phyloP scores from a whole-genome alignment of 2,329 filamentous ascomycete genomes.

The Pleochaeta shiraiana region DNA sequence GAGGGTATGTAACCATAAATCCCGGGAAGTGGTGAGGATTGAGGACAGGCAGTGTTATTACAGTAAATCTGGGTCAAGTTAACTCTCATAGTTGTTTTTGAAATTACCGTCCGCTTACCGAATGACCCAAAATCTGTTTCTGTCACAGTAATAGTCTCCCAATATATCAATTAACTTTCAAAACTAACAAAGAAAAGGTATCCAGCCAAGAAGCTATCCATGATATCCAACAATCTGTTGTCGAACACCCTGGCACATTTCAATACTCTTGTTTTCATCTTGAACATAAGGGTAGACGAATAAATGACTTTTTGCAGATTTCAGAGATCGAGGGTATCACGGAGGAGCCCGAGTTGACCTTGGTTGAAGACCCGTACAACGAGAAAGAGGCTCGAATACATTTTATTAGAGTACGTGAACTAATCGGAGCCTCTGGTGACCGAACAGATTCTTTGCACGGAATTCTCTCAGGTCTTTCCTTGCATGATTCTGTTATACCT shows the following conservation, averaged over 20 bases:
- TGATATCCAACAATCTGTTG: constrained; percentile 89
- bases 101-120: constrained; percentile 37
- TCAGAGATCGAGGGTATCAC: constrained; percentile 69
- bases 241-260: constrained; percentile 80
- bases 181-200: constrained; percentile 30
- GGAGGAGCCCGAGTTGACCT: constrained; percentile 51
- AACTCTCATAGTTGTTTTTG: constrained; percentile 41
- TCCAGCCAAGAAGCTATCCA: constrained; percentile 91
- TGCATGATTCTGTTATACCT: constrained; percentile 53
- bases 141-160: constrained; percentile 45
- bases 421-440: constrained; percentile 81
- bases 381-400: constrained; percentile 97
- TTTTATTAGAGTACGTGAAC: constrained; percentile 69
- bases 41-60: too few relatives aligned
- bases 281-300: constrained; percentile 65
- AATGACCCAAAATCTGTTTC: constrained; percentile 59
- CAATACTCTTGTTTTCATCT: constrained; percentile 99
- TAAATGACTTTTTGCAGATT: constrained; percentile 90
- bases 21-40: too few relatives aligned
- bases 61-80: background rate
- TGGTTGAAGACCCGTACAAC: constrained; percentile 91
- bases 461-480: constrained; percentile 60
- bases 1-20: background rate
- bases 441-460: constrained; percentile 74
- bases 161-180: constrained; percentile 12